Percentiles rank a stretch among this genome's conserved stretches.
Conservation (phyloP, 805 yeast species). For the Myxozyma kluyveri region DNA sequence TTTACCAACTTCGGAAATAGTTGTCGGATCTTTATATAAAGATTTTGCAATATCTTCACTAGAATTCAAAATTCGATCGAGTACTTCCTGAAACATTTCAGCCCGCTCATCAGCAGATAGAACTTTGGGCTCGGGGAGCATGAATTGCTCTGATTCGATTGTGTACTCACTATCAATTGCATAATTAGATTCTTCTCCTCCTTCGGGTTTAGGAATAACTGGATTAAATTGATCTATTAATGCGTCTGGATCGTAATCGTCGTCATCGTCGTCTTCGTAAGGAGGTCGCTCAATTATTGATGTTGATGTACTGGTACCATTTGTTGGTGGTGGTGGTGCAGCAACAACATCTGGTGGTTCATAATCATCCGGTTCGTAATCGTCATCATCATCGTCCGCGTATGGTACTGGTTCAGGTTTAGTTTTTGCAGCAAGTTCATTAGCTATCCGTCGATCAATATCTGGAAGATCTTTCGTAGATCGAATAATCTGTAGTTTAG, state of each 20-base stretch:
- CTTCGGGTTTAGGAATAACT: constrained; percentile 1
- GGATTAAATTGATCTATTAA: constrained; percentile 16
- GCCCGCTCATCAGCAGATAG: constrained; percentile 56
- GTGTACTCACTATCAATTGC: constrained; percentile 15
- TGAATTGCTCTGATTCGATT: constrained; percentile 6
- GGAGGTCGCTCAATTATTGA: constrained; percentile 1
- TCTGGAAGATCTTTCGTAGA: constrained; percentile 10
- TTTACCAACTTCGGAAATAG: constrained; percentile 5
- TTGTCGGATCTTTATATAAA: constrained; percentile 10
- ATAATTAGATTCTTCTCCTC: neutral
- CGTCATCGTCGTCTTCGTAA: constrained; percentile 10
- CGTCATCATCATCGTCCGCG: constrained; percentile 37
- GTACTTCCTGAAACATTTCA: constrained; percentile 54
- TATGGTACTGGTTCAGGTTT: constrained; percentile 9
- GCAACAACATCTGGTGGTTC: constrained; percentile 29
- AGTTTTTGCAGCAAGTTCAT: neutral
- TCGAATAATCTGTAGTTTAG: constrained; percentile 11
- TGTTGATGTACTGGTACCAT: constrained; percentile 47
- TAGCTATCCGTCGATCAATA: neutral
- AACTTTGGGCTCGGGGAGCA: constrained; percentile 32
- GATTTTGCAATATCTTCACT: constrained; percentile 15
- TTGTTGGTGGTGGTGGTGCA: constrained; percentile 36
- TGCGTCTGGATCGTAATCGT: constrained; percentile 15
- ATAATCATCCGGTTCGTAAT: constrained; percentile 32
- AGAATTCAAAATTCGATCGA: constrained; percentile 39